phyloP scores from a whole-genome alignment of 208 protist species.

The Leishmania amazonensis region DNA sequence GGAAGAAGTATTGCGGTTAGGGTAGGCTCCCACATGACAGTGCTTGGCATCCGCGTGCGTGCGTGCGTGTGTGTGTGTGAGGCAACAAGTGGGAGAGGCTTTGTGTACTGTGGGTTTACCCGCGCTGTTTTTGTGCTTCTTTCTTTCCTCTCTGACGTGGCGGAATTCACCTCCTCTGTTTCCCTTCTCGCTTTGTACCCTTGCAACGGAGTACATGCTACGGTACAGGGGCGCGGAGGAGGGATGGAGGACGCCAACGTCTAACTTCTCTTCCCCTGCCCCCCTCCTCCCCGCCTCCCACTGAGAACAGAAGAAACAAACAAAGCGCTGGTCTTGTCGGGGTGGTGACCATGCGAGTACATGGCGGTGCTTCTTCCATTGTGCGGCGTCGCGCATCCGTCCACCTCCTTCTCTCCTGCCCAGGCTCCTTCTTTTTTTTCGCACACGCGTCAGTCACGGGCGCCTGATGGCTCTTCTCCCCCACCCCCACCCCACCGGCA shows the following conservation, averaged over 20 bases:
- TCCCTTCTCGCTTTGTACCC: constrained; percentile 3
- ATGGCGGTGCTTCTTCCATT: background rate
- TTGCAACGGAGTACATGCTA: background rate
- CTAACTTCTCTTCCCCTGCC: background rate
- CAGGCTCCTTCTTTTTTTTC: background rate
- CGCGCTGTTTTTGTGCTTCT: background rate
- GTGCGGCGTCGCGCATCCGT: background rate
- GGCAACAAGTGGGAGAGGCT: background rate
- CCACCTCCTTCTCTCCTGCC: background rate
- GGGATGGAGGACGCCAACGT: background rate
- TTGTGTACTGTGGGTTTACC: background rate
- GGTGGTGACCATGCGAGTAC: background rate
- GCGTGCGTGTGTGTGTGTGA: background rate
- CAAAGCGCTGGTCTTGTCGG: background rate
- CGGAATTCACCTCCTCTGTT: background rate
- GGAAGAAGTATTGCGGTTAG: background rate
- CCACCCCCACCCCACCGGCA: too few relatives aligned
- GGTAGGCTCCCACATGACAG: background rate
- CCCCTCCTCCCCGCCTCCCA: background rate
- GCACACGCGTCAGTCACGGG: background rate
- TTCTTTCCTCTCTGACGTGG: background rate
- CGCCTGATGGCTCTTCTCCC: background rate
- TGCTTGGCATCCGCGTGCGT: background rate
- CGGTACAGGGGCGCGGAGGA: background rate
- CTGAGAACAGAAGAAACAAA: background rate